These are phyloP conservation scores for Phytophthora ramorum DNA, from an alignment of 352 stramenopile species.

Conservation along the genomic window DNA sequence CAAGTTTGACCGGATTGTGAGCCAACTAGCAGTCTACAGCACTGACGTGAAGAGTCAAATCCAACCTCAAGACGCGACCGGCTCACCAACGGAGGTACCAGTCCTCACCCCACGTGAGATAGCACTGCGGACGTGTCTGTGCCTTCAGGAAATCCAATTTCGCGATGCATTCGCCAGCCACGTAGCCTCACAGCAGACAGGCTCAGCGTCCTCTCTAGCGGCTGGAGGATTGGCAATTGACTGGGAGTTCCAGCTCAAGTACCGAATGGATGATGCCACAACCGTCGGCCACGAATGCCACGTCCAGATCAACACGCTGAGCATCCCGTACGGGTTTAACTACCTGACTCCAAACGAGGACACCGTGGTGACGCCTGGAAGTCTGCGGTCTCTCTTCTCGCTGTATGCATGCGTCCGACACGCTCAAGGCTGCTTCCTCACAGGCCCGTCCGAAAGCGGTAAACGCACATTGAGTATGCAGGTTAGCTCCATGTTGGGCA, in stretches of 20 bases:
- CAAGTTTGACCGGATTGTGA: slow-evolving; percentile 5
- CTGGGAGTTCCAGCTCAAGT: slow-evolving; percentile 69
- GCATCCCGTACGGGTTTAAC: slow-evolving; percentile 72
- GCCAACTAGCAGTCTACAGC: slow-evolving; percentile 17
- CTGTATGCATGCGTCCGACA: slow-evolving; percentile 57
- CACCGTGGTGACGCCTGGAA: slow-evolving; percentile 50
- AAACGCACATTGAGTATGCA: slow-evolving; percentile 54
- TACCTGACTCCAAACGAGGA: slow-evolving; percentile 46
- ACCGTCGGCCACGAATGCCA: slow-evolving; percentile 72
- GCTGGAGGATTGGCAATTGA: slow-evolving; percentile 26
- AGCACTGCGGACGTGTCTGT: slow-evolving; percentile 36
- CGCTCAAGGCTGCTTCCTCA: slow-evolving; percentile 36
- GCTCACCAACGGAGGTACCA: no score
- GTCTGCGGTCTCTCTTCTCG: slow-evolving; percentile 58
- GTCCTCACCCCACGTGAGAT: slow-evolving; percentile 17
- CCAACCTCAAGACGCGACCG: background rate
- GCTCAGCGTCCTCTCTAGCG: background rate
- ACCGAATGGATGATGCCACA: slow-evolving; percentile 63
- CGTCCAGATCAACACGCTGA: slow-evolving; percentile 57
- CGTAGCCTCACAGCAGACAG: slow-evolving; percentile 10
- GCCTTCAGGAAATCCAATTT: slow-evolving; percentile 65
- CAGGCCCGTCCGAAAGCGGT: slow-evolving; percentile 26
- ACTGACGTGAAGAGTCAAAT: slow-evolving; percentile 2
- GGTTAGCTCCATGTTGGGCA: slow-evolving; percentile 52
- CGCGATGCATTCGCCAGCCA: slow-evolving; percentile 48